These are phyloP conservation scores for Perkinsus olseni DNA, from an alignment of 169 alveolate genomes.

Conservation along the genomic window DNA sequence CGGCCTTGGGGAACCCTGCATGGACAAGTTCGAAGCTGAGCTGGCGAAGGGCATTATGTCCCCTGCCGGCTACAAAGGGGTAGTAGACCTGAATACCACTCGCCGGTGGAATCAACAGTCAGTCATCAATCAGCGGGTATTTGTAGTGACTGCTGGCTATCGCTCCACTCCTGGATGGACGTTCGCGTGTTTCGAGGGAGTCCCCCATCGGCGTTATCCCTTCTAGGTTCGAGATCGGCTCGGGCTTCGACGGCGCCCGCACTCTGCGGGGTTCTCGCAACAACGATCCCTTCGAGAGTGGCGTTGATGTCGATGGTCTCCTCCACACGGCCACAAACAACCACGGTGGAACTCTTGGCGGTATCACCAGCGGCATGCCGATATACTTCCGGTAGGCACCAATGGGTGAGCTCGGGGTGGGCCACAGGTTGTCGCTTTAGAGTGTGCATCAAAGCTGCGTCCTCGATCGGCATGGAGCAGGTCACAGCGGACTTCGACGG, in stretches of 20 bases:
- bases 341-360: slow-evolving; percentile 68
- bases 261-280: slow-evolving; percentile 49
- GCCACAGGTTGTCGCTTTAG: slow-evolving; percentile 19
- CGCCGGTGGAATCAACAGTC: background rate
- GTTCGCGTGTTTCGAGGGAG: no score
- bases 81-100: background rate
- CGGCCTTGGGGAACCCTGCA: slow-evolving; percentile 62
- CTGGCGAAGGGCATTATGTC: slow-evolving; percentile 56
- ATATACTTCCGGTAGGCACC: slow-evolving; percentile 4
- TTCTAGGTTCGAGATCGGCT: slow-evolving; percentile 51
- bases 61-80: slow-evolving; percentile 58
- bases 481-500: slow-evolving; percentile 39
- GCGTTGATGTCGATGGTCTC: background rate
- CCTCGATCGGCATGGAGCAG: slow-evolving; percentile 50
- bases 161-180: no score
- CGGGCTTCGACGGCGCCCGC: slow-evolving; percentile 56
- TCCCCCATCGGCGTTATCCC: no score
- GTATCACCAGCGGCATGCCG: slow-evolving; percentile 52
- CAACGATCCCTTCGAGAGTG: slow-evolving; percentile 47
- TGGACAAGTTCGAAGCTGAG: slow-evolving; percentile 53
- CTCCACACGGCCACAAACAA: slow-evolving; percentile 40
- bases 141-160: no score
- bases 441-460: slow-evolving; percentile 63
- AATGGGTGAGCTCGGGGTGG: background rate
- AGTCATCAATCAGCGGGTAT: no score